Percentiles rank a stretch among this genome's conserved stretches.
Evolutionary conservation across 192 early-diverging fungal genomes (phyloP).

Genomic region (Piromyces finnis): DNA sequence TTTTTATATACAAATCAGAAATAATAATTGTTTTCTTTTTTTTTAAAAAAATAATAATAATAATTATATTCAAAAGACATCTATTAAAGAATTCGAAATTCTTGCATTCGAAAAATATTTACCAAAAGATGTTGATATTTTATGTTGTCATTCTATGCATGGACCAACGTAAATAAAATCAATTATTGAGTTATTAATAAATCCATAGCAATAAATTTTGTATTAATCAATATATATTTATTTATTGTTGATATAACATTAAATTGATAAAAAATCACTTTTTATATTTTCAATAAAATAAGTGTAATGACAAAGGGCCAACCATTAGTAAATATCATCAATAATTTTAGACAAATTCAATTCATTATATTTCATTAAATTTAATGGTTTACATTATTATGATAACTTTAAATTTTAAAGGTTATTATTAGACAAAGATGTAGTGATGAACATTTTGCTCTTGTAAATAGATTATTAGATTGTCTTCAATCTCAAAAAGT

Average conservation of each 20-base stretch:
- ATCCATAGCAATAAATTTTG: too few species aligned
- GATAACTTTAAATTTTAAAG: too few species aligned
- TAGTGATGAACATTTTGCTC: constrained; percentile 29
- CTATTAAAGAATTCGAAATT: constrained; percentile 90
- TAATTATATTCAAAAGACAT: constrained; percentile 37
- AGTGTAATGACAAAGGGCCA: constrained; percentile 61
- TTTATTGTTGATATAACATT: too few species aligned
- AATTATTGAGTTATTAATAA: too few species aligned
- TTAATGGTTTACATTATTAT: too few species aligned
- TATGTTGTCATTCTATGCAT: constrained; percentile 89
- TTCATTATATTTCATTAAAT: neutral
- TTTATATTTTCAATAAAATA: too few species aligned
- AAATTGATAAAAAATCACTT: too few species aligned
- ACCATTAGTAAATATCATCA: constrained; percentile 32
- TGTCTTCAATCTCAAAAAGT: constrained; percentile 73
- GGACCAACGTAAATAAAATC: constrained; percentile 37
- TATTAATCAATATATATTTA: too few species aligned
- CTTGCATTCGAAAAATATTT: constrained; percentile 70
- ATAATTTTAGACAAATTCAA: neutral
- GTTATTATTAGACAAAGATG: constrained; percentile 67
- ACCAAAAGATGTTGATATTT: constrained; percentile 80
- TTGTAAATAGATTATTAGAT: constrained; percentile 40
- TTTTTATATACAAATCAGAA: too few species aligned
- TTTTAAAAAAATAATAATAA: neutral
- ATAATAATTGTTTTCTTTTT: neutral